phyloP scores from a whole-genome alignment of 2,329 filamentous ascomycete genomes.

The Helminthosporium solani region DNA sequence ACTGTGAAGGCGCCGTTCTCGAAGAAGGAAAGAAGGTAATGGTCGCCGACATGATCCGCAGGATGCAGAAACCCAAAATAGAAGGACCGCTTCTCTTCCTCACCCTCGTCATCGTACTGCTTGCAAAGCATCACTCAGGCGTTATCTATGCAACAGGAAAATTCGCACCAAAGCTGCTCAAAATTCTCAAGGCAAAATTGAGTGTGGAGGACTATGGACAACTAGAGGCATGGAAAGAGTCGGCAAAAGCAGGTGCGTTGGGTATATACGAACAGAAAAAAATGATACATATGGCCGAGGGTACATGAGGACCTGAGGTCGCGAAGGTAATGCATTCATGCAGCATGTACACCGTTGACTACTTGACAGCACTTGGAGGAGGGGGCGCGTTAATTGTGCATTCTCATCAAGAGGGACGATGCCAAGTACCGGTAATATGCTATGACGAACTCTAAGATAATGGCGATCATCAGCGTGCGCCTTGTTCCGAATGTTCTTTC shows the following conservation, averaged over 20 bases:
- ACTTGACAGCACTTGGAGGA: too few species aligned
- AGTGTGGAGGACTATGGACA: slow-evolving; percentile 25
- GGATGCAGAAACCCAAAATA: slow-evolving; percentile 37
- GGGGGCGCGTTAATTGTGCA: too few species aligned
- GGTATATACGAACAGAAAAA: slow-evolving; percentile 32
- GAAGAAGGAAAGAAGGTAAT: slow-evolving; percentile 25
- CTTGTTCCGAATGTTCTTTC: too few species aligned
- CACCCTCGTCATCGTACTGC: slow-evolving; percentile 36
- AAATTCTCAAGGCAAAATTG: slow-evolving; percentile 30
- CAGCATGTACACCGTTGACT: too few species aligned
- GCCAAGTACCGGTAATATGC: too few species aligned
- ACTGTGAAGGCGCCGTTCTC: slow-evolving; percentile 7
- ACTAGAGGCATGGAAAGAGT: slow-evolving; percentile 42
- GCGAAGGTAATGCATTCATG: neutral
- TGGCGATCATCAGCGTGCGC: too few species aligned
- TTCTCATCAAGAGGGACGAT: too few species aligned
- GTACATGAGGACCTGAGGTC: neutral
- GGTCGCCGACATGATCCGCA: slow-evolving; percentile 35
- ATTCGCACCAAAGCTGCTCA: slow-evolving; percentile 44
- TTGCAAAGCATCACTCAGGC: slow-evolving; percentile 31
- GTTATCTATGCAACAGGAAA: slow-evolving; percentile 45
- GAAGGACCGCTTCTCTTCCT: slow-evolving; percentile 43
- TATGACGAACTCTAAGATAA: too few species aligned
- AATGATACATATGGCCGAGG: slow-evolving; percentile 36
- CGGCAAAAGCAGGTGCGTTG: slow-evolving; percentile 35